These are phyloP conservation scores for Globomyces sp. DNA, from an alignment of 371 early-diverging fungal genomes.

Conservation along the genomic window DNA sequence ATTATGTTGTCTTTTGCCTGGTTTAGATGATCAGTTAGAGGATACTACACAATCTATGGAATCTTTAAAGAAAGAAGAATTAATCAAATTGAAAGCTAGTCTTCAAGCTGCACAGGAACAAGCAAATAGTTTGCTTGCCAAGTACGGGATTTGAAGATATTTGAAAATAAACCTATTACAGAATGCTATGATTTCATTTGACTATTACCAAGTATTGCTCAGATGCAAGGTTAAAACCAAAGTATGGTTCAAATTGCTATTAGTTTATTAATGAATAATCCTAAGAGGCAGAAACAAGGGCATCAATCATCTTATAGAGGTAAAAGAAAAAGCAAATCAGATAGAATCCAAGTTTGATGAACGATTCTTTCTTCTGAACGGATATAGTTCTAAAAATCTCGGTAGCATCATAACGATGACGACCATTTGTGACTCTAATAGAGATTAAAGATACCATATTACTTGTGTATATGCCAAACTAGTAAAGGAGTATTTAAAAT, in stretches of 20 bases:
- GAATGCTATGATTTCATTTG: no score
- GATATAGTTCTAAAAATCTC: constrained; percentile 92
- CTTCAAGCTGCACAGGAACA: not conserved
- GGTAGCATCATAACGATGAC: constrained; percentile 94
- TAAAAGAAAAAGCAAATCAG: constrained; percentile 90
- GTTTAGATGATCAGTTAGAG: no score
- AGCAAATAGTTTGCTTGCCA: no score
- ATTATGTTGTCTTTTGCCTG: no score
- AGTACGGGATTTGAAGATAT: no score
- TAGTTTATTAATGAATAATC: no score
- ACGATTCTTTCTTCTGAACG: constrained; percentile 90
- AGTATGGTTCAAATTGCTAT: no score
- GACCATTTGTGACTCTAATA: constrained; percentile 68
- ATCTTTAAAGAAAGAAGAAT: not conserved
- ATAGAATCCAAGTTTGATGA: constrained; percentile 93
- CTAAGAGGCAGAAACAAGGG: constrained; percentile 11
- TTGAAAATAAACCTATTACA: no score
- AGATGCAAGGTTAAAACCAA: no score
- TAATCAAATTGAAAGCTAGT: constrained; percentile 1
- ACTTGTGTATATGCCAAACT: constrained; percentile 84
- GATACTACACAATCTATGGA: no score
- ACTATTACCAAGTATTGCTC: no score
- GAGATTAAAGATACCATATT: constrained; percentile 28
- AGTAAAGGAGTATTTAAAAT: constrained; percentile 83
- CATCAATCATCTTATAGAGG: constrained; percentile 25